Evolutionary conservation across 306 rosid genomes (phyloP), one percentile per base, ranked within the genome.

Genomic region (Prunus dulcis): DNA sequence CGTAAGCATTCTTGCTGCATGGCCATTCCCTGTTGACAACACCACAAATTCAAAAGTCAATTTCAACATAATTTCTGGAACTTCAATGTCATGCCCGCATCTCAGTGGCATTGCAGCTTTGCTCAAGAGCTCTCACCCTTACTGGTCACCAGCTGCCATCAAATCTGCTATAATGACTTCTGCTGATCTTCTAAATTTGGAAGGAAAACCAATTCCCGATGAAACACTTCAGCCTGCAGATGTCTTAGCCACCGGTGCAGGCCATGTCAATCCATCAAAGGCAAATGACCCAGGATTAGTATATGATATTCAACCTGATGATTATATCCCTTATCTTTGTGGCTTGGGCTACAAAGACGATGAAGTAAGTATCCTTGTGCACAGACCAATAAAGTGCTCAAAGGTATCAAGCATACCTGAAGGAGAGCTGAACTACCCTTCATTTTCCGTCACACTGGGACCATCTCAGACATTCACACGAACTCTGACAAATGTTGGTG

Each of bases 81-180:
- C 93, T 76, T 89, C 93, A 71, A 89, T 91, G 93, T 73, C 97
- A 69, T 91, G 93, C 64, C 92, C 97, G n/a, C 93, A 91, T 91
- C 88, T 91, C 27, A 89, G 93, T 64, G 93, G 97, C 53, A 82
- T 91, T 76, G 93, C 85, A 23, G 97, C 91, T 86, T 82, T 91
- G 85, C 86, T 91, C 66, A 89, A 91, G 79, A 86, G 92, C 64
- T 86, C 97, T 68, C 93, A 91, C 80, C 91, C 92, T 73, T 22
- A 71, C 52, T 89, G 97, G 93, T 89, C 93, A 32, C 93, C 97
- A n/a, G 91, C 93, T 56, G 86, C 92, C 64, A 87, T 89, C 64
- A 91, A 91, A 86, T 91, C 97, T 76, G 91, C 91, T 51, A 91
- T 91, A 57, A 89, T 91, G 91, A 89, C 91, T 67, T 72, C 96